Conservation (phyloP, 257 asterid species). For the Ballota nigra region DNA sequence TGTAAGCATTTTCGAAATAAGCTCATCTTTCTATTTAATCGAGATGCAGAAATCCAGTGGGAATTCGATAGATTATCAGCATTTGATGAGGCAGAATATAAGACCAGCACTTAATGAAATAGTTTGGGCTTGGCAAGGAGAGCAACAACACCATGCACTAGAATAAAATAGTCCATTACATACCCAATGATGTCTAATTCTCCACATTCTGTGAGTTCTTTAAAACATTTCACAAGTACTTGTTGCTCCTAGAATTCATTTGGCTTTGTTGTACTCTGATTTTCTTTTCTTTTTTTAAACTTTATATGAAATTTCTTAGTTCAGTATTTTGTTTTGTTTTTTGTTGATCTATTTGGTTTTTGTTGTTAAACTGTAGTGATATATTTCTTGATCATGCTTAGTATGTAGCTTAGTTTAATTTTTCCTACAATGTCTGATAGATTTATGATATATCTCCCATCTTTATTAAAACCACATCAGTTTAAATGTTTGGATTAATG, state of each 20-base stretch:
- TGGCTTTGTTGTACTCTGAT: not conserved
- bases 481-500: not conserved
- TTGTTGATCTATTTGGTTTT: not conserved
- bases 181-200: constrained; percentile 1
- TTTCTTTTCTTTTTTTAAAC: not conserved
- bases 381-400: not conserved
- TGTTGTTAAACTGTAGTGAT: not conserved
- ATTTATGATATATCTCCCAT: not conserved
- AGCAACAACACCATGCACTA: constrained; percentile 22
- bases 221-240: not conserved
- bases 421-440: not conserved
- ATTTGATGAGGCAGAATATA: constrained; percentile 37
- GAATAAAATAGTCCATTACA: not conserved
- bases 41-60: constrained; percentile 67
- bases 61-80: constrained; percentile 47
- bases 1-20: constrained; percentile 48
- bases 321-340: not conserved
- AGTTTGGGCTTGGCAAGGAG: constrained; percentile 54
- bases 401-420: not conserved
- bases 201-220: not conserved
- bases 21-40: constrained; percentile 50
- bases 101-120: constrained; percentile 38
- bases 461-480: not conserved
- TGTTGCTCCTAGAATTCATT: not conserved
- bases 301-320: not conserved